A percentile compares a stretch with the other conserved stretches of the same genome.
Conservation (phyloP, 2,329 filamentous ascomycete species). For the Botrytis tulipae region DNA sequence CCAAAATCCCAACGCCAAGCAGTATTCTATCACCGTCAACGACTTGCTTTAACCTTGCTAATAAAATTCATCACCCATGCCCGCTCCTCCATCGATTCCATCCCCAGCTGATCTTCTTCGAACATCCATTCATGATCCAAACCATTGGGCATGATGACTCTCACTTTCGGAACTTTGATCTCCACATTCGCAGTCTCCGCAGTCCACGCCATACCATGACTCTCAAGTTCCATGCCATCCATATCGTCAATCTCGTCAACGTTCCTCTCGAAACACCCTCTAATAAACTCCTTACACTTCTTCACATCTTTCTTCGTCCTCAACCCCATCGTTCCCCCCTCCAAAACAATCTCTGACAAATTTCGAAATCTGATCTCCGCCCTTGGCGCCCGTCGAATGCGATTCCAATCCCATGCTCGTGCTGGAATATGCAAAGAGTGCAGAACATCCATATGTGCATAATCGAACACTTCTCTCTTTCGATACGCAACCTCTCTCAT, state of each 20-base stretch:
- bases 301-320: background rate
- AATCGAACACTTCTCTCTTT: background rate
- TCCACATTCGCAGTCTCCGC: no score
- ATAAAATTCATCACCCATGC: background rate
- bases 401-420: background rate
- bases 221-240: no score
- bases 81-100: slow-evolving; percentile 10
- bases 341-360: background rate
- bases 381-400: background rate
- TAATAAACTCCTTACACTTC: background rate
- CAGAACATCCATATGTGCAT: background rate
- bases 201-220: no score
- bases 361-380: background rate
- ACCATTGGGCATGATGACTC: background rate
- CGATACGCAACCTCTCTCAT: no score
- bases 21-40: background rate
- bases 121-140: background rate
- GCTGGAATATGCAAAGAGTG: background rate
- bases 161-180: background rate
- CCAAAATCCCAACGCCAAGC: background rate
- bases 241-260: background rate
- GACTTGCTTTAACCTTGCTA: background rate
- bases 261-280: background rate
- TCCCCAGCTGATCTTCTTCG: background rate
- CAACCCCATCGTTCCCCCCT: background rate